These are phyloP conservation scores for Citrullus amarus DNA, from an alignment of 306 rosid genomes.

Conservation along the genomic window DNA sequence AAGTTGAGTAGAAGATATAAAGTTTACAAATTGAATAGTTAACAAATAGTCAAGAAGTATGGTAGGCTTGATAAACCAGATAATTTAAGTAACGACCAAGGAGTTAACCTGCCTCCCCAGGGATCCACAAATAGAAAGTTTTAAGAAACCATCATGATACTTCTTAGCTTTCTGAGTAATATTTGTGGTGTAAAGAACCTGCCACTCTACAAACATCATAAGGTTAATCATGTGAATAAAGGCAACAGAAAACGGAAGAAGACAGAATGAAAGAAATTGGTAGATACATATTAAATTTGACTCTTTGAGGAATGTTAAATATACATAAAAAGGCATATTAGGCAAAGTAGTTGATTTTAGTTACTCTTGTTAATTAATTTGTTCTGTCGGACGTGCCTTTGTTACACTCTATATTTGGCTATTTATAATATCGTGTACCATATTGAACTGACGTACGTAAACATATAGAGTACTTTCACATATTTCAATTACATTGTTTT, in stretches of 20 bases:
- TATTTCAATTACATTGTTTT: not conserved
- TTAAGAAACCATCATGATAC: slow-evolving; percentile 70
- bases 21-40: not conserved
- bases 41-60: not conserved
- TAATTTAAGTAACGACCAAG: not conserved
- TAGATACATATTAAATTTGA: not conserved
- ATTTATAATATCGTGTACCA: not conserved
- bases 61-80: slow-evolving; percentile 7
- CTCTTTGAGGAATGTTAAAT: not conserved
- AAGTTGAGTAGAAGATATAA: not conserved
- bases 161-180: slow-evolving; percentile 77
- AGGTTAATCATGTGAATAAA: slow-evolving; percentile 12
- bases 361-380: not conserved
- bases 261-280: not conserved
- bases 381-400: not conserved
- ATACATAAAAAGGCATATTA: not conserved
- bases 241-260: not conserved
- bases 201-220: slow-evolving; percentile 46
- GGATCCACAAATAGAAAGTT: slow-evolving; percentile 34
- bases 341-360: not conserved
- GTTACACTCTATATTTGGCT: not conserved
- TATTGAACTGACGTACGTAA: not conserved
- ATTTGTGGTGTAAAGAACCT: slow-evolving; percentile 67
- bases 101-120: slow-evolving; percentile 49
- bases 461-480: not conserved